A percentile compares a stretch with the other conserved stretches of the same genome.
These are phyloP conservation scores for Rhamnella rubrinervis DNA, from an alignment of 331 rosid genomes.

Conservation along the genomic window DNA sequence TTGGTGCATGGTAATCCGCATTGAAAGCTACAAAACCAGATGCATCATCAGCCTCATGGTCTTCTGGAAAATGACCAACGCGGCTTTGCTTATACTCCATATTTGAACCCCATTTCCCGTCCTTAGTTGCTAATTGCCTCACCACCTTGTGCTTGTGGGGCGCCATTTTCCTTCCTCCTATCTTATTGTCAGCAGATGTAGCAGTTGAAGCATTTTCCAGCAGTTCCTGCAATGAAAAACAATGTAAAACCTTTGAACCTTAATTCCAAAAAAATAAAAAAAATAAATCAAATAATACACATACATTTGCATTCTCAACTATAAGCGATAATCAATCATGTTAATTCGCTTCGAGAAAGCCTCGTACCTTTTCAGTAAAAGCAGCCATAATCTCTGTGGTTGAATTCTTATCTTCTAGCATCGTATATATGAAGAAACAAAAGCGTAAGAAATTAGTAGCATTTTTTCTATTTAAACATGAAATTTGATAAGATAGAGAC, in stretches of 20 bases:
- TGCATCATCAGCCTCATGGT: background rate
- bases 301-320: too few relatives aligned
- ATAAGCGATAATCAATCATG: too few relatives aligned
- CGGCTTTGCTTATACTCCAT: background rate
- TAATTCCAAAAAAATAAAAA: background rate
- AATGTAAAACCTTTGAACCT: too few relatives aligned
- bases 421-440: background rate
- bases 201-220: background rate
- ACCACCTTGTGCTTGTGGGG: background rate
- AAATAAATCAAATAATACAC: background rate
- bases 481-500: background rate
- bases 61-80: background rate
- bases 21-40: conserved; percentile 24
- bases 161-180: conserved; percentile 6
- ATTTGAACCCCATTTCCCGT: background rate
- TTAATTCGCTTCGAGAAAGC: too few relatives aligned
- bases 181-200: background rate
- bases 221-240: background rate
- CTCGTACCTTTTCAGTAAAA: conserved; percentile 4
- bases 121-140: too few relatives aligned
- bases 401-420: conserved; percentile 6
- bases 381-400: background rate
- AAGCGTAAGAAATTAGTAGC: too few relatives aligned
- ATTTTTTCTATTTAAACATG: too few relatives aligned
- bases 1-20: conserved; percentile 18